Evolutionary conservation across 2,329 filamentous ascomycete species (phyloP).

Genomic region (Monosporascus sp.): DNA sequence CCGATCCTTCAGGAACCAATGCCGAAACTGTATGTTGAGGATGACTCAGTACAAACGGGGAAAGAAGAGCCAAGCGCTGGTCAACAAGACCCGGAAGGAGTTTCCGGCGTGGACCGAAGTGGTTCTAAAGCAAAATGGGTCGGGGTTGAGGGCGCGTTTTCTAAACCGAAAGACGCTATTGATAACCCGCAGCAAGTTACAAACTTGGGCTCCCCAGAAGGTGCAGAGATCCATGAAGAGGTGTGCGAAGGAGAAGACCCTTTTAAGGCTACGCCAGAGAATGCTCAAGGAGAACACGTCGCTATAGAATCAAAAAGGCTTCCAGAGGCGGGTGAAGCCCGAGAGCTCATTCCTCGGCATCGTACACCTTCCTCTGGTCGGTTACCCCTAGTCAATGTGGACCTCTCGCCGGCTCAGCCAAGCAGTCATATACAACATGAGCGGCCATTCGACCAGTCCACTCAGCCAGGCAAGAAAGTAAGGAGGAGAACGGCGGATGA

Average conservation of each 20-base stretch:
- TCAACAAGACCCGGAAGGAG: constrained; percentile 12
- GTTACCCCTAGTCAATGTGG: constrained; percentile 13
- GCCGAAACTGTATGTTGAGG: constrained; percentile 7
- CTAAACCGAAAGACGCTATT: constrained; percentile 16
- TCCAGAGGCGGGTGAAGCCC: constrained; percentile 4
- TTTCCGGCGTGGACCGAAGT: constrained; percentile 16
- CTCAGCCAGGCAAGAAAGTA: constrained; percentile 29
- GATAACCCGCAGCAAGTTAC: constrained; percentile 9
- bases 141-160: constrained; percentile 20
- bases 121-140: constrained; percentile 16
- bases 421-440: constrained; percentile 31
- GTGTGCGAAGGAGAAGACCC: constrained; percentile 3
- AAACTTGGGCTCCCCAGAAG: constrained; percentile 7
- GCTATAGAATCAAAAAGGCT: constrained; percentile 4
- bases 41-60: constrained; percentile 5
- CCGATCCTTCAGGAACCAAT: constrained; percentile 13
- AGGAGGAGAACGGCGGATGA: constrained; percentile 22
- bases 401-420: constrained; percentile 29
- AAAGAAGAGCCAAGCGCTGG: constrained; percentile 8
- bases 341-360: constrained; percentile 7
- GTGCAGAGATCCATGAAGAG: constrained; percentile 5
- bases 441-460: constrained; percentile 29
- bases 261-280: constrained; percentile 1
- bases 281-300: constrained; percentile 5
- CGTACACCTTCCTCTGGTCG: constrained; percentile 10